These are phyloP conservation scores for Solanum chmielewskii DNA, from an alignment of 257 asterid genomes.

Conservation along the genomic window DNA sequence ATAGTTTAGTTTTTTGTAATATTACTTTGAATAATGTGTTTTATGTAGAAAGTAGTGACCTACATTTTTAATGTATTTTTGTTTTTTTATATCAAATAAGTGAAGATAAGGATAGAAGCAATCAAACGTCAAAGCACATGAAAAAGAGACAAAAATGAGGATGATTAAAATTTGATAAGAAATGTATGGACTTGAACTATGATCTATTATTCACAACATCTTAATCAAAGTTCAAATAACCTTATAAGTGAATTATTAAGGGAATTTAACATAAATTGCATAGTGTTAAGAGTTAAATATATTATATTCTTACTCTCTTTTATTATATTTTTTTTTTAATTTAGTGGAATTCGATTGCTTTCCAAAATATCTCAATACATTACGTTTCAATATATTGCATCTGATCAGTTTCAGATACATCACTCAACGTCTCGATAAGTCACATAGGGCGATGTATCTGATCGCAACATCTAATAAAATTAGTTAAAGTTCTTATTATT, in stretches of 20 bases:
- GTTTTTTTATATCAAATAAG: background rate
- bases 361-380: too few species aligned
- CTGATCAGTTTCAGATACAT: too few species aligned
- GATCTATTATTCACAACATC: background rate
- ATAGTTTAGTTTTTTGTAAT: background rate
- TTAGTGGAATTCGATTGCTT: too few species aligned
- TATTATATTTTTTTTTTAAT: accelerated
- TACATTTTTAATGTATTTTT: background rate
- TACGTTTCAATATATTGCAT: too few species aligned
- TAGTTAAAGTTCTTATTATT: too few species aligned
- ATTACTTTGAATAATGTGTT: background rate
- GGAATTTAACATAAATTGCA: too few species aligned
- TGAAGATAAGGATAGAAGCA: background rate
- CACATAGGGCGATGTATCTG: accelerated
- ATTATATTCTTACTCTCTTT: too few species aligned
- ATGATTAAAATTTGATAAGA: background rate
- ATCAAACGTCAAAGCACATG: background rate
- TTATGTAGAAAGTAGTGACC: background rate
- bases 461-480: too few species aligned
- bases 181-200: background rate
- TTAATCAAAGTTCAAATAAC: background rate
- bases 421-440: too few species aligned
- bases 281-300: too few species aligned
- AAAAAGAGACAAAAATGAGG: background rate
- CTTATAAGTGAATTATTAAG: background rate